Evolutionary conservation across 2,329 filamentous ascomycete genomes (phyloP).

Genomic region (Clarireedia homoeocarpa): DNA sequence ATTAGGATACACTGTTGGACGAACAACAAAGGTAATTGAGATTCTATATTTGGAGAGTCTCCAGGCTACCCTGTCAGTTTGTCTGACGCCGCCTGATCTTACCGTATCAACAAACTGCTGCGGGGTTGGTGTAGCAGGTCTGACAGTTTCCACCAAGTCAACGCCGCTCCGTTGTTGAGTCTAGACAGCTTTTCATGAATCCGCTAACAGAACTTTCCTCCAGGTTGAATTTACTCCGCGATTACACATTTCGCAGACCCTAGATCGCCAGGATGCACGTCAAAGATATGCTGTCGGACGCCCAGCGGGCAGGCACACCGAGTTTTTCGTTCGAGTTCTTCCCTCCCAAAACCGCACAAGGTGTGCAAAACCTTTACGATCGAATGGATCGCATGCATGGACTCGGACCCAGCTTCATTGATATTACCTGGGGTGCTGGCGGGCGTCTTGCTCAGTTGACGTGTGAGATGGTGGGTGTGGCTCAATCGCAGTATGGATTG

Average conservation of each 20-base stretch:
- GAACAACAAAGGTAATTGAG: slow-evolving; percentile 2
- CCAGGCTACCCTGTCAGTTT: background rate
- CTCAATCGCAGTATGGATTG: slow-evolving; percentile 88
- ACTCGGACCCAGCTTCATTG: slow-evolving; percentile 89
- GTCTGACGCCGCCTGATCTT: background rate
- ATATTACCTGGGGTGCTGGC: slow-evolving; percentile 97
- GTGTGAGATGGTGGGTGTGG: slow-evolving; percentile 94
- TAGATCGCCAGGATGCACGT: slow-evolving; percentile 71
- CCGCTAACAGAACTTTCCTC: slow-evolving; percentile 7
- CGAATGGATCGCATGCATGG: slow-evolving; percentile 99
- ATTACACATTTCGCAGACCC: background rate
- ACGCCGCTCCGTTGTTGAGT: background rate
- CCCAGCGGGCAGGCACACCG: slow-evolving; percentile 68
- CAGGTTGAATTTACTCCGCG: background rate
- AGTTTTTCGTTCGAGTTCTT: slow-evolving; percentile 99
- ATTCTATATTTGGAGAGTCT: background rate
- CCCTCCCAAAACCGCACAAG: slow-evolving; percentile 92
- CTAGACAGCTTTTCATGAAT: background rate
- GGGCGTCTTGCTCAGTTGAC: slow-evolving; percentile 86
- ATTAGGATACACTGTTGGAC: background rate
- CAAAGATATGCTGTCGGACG: slow-evolving; percentile 78
- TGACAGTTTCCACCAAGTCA: background rate
- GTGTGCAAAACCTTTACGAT: slow-evolving; percentile 98
- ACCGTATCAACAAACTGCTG: background rate
- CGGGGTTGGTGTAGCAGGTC: background rate